Conservation (phyloP, 129 eudicot genomes). For the Rutidosis leptorrhynchoides region DNA sequence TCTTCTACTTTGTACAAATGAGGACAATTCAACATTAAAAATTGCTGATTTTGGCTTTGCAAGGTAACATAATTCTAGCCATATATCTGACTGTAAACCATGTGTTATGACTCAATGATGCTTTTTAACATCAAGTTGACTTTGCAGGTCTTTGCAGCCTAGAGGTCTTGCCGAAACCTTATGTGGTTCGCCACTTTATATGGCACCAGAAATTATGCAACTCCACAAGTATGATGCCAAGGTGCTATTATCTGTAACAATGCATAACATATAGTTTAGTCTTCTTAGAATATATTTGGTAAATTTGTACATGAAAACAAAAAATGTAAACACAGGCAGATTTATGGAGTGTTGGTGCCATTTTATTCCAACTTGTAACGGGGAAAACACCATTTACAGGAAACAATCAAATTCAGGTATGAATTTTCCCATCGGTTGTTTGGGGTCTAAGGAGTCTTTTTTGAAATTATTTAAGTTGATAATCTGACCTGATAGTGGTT, state of each 20-base stretch:
- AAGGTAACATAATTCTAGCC: slow-evolving; percentile 44
- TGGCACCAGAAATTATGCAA: slow-evolving; percentile 94
- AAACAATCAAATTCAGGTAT: slow-evolving; percentile 81
- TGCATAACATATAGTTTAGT: slow-evolving; percentile 1
- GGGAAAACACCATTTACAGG: slow-evolving; percentile 94
- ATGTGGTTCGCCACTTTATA: slow-evolving; percentile 92
- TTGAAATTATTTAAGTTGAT: slow-evolving; percentile 8
- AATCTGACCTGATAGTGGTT: slow-evolving; percentile 4
- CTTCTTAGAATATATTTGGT: not conserved
- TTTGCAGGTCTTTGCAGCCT: slow-evolving; percentile 81
- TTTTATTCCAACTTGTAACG: slow-evolving; percentile 88
- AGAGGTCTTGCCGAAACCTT: slow-evolving; percentile 91
- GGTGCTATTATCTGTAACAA: slow-evolving; percentile 44
- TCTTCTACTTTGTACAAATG: slow-evolving; percentile 73
- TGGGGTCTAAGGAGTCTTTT: slow-evolving; percentile 14
- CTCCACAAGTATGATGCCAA: slow-evolving; percentile 96
- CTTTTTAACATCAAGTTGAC: slow-evolving; percentile 1
- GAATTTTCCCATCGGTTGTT: slow-evolving; percentile 14
- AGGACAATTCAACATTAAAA: slow-evolving; percentile 72
- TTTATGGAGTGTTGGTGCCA: slow-evolving; percentile 98
- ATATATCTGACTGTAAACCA: not conserved
- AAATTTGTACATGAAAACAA: slow-evolving; percentile 38
- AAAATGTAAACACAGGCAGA: slow-evolving; percentile 77
- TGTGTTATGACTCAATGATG: slow-evolving; percentile 6
- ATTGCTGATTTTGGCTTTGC: slow-evolving; percentile 99